phyloP scores from a whole-genome alignment of 768 basidiomycete genomes.

The Auriculariales sp. region DNA sequence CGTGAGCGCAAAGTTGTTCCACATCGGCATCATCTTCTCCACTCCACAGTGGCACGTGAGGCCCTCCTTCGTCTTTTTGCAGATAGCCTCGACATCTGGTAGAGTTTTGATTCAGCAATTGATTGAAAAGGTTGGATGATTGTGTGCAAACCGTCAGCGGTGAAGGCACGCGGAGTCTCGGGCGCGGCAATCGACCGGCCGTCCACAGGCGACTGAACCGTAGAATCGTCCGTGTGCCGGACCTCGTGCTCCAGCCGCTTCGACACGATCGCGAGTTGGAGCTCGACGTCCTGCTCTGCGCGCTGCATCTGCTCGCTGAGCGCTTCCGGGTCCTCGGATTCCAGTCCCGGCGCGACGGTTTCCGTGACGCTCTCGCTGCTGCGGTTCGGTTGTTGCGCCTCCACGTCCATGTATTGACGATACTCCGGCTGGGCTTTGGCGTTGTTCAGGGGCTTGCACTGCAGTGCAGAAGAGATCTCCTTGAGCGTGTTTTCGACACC shows the following conservation, averaged over 20 bases:
- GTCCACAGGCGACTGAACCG: not conserved
- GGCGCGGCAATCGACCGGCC: not conserved
- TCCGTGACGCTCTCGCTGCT: slow-evolving; percentile 1
- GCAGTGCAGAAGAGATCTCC: slow-evolving; percentile 9
- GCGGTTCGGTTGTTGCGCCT: not conserved
- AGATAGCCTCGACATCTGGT: not conserved
- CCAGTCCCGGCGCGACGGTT: no score
- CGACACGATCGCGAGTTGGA: slow-evolving; percentile 5
- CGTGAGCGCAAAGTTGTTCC: slow-evolving; percentile 9
- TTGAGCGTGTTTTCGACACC: slow-evolving; percentile 10
- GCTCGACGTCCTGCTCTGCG: slow-evolving; percentile 5
- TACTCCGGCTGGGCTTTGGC: slow-evolving; percentile 6
- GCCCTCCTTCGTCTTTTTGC: not conserved
- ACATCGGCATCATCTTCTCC: slow-evolving; percentile 4
- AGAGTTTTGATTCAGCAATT: not conserved
- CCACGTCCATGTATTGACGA: slow-evolving; percentile 10
- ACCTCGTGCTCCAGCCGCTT: slow-evolving; percentile 6
- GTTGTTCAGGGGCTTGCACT: slow-evolving; percentile 5
- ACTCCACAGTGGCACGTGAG: slow-evolving; percentile 2
- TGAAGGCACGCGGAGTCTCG: no score
- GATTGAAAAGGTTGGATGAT: no score
- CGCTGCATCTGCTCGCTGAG: not conserved
- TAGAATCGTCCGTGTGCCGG: not conserved
- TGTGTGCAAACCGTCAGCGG: no score
- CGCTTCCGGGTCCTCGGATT: not conserved